Evolutionary conservation across 2,329 filamentous ascomycete genomes (phyloP).

Genomic region (Nothophoma quercina): DNA sequence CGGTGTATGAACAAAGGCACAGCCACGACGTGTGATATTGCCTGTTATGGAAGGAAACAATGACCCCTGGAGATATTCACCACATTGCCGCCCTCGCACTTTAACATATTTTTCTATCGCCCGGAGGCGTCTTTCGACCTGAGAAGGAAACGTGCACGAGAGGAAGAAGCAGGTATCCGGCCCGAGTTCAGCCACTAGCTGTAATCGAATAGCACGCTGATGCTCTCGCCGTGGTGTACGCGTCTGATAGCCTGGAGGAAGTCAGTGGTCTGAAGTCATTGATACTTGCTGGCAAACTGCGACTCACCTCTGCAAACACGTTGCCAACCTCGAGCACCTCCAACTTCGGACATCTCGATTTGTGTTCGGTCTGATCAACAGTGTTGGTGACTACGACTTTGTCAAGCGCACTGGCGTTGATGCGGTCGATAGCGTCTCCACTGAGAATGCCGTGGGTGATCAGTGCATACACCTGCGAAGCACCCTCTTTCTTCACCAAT

Average conservation of each 20-base stretch:
- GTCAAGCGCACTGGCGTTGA: slow-evolving; percentile 92
- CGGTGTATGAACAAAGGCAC: slow-evolving; percentile 17
- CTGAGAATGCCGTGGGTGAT: slow-evolving; percentile 95
- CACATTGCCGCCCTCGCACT: not conserved
- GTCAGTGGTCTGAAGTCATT: not conserved
- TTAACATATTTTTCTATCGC: slow-evolving; percentile 12
- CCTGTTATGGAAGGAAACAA: not conserved
- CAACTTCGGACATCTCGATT: slow-evolving; percentile 80
- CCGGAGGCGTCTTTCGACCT: not conserved
- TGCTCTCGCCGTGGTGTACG: slow-evolving; percentile 97
- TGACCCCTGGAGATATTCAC: not conserved
- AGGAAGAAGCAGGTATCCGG: not conserved
- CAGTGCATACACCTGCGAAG: slow-evolving; percentile 88
- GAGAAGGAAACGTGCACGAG: not conserved
- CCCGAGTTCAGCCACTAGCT: slow-evolving; percentile 58
- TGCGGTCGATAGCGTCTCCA: slow-evolving; percentile 90
- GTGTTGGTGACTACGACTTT: slow-evolving; percentile 96
- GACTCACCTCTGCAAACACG: slow-evolving; percentile 85
- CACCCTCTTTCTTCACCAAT: slow-evolving; percentile 91
- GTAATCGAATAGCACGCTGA: slow-evolving; percentile 92
- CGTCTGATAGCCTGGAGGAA: slow-evolving; percentile 76
- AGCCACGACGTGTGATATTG: slow-evolving; percentile 6
- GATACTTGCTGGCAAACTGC: not conserved
- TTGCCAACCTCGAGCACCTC: slow-evolving; percentile 88
- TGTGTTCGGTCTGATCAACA: slow-evolving; percentile 86